Percentiles rank a stretch among this genome's conserved stretches.
These are phyloP conservation scores for Tolypocladium endophyticum DNA, from an alignment of 2,329 filamentous ascomycete genomes.

Conservation along the genomic window DNA sequence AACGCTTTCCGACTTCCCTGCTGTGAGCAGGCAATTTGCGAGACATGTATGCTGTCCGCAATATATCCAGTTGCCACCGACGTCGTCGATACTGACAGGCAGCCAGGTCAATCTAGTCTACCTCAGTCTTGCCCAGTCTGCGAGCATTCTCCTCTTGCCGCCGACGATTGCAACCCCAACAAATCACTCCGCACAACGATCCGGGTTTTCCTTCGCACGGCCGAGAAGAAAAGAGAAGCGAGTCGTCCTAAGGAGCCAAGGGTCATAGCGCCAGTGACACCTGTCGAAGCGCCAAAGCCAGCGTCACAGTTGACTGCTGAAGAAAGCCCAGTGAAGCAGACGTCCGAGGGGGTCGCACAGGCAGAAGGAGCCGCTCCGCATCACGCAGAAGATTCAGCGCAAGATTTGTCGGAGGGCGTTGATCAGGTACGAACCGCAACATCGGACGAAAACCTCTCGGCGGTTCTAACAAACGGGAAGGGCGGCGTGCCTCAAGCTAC, in stretches of 20 bases:
- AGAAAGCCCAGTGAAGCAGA: constrained; percentile 8
- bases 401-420: not conserved
- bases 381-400: not conserved
- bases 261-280: constrained; percentile 26
- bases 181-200: constrained; percentile 89
- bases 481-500: not conserved
- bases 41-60: constrained; percentile 51
- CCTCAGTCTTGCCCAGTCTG: constrained; percentile 82
- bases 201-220: constrained; percentile 79
- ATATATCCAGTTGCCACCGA: no score
- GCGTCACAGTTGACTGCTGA: constrained; percentile 10
- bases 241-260: constrained; percentile 40
- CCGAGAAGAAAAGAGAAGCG: constrained; percentile 78
- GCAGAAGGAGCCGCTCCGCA: not conserved
- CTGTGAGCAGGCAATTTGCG: constrained; percentile 92
- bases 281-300: constrained; percentile 29
- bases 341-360: not conserved
- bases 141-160: constrained; percentile 79
- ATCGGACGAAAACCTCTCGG: not conserved
- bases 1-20: constrained; percentile 89
- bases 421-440: constrained; percentile 3
- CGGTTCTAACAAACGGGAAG: not conserved
- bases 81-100: not conserved
- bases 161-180: constrained; percentile 77
- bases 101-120: constrained; percentile 61